phyloP scores from a whole-genome alignment of 345 rosid species.

The Arabidopsis thaliana region DNA sequence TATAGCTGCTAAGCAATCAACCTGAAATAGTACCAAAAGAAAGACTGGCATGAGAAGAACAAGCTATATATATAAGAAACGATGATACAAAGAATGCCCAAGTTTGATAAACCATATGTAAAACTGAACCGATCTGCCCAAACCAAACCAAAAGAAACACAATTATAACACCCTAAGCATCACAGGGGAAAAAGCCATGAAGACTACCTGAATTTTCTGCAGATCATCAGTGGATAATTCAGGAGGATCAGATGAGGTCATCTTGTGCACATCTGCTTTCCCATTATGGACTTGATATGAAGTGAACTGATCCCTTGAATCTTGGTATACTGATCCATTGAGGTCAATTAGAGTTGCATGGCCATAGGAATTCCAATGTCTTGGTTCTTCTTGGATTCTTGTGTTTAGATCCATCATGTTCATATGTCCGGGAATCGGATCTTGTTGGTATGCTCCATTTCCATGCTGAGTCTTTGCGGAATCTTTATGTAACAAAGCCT shows the following conservation, averaged over 20 bases:
- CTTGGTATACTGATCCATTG: constrained; percentile 63
- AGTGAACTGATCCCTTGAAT: constrained; percentile 48
- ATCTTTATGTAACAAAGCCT: constrained; percentile 68
- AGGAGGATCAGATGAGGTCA: constrained; percentile 49
- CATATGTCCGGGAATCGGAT: constrained; percentile 40
- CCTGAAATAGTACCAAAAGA: constrained; percentile 53
- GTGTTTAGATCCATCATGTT: constrained; percentile 67
- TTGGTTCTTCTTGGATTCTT: constrained; percentile 50
- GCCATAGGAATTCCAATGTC: constrained; percentile 43
- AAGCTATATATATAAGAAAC: constrained; percentile 4
- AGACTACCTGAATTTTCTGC: constrained; percentile 75
- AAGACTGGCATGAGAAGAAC: constrained; percentile 21
- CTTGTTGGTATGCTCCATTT: constrained; percentile 60
- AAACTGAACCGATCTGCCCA: background rate
- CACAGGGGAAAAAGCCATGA: constrained; percentile 8
- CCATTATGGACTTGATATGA: constrained; percentile 37
- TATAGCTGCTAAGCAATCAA: constrained; percentile 71
- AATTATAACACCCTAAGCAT: constrained; percentile 8
- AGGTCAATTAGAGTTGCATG: constrained; percentile 58
- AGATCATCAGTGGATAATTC: constrained; percentile 66
- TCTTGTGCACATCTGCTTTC: constrained; percentile 51
- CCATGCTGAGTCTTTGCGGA: constrained; percentile 46
- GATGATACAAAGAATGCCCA: constrained; percentile 18
- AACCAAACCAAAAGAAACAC: constrained; percentile 1
- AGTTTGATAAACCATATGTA: background rate